Base-by-base conservation (phyloP, 441 rosid genomes). In the Aleurites moluccanus region DNA sequence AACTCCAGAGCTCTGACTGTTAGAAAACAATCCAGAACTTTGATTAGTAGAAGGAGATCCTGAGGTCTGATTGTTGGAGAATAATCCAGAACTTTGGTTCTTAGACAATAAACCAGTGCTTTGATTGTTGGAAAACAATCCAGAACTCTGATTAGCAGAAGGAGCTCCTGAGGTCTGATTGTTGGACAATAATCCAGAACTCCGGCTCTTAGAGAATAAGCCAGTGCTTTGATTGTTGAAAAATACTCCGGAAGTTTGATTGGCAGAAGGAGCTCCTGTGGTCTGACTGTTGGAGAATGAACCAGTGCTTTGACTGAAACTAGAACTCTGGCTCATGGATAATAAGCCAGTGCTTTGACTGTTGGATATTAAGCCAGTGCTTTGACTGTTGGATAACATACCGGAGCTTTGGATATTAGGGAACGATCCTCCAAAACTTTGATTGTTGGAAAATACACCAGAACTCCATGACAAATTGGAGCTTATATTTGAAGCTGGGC, bases 391-490 rank as follows among this genome's bases (percentile, higher is more conserved):
- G 15, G 65, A 15, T 2, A 62, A 50, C 50, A 73, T 2, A 21
- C 44, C 25, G 10, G 79, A 59, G 59, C 64, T 65, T 67, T 79
- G 76, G 63, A 64, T 75, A 67, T 40, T 56, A 62, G 79, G 60
- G 40, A 76, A 59, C 33, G 61, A 50, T 30, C 79, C 79, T 38
- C 67, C 79, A 53, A 74, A 62, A 40, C 78, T 77, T 75, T 74
- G 77, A 70, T 64, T 80, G 63, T 75, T 67, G 60, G 82, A 73
- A 23, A 80, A 74, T 49, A 61, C 44, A 56, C 69, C 56, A 72
- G 88, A 81, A 76, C 84, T 85, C 85, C 88, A 83, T 16, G 89
- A 70, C 75, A 82, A 49, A 23, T 88, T 53, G 80, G 66, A 80
- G 68, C 79, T 82, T 68, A 83, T 11, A 79, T 78, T 82, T 71